Percentiles rank a stretch among this genome's conserved stretches.
phyloP scores from a whole-genome alignment of 2,329 filamentous ascomycete genomes.

The Fonsecaea multimorphosa region DNA sequence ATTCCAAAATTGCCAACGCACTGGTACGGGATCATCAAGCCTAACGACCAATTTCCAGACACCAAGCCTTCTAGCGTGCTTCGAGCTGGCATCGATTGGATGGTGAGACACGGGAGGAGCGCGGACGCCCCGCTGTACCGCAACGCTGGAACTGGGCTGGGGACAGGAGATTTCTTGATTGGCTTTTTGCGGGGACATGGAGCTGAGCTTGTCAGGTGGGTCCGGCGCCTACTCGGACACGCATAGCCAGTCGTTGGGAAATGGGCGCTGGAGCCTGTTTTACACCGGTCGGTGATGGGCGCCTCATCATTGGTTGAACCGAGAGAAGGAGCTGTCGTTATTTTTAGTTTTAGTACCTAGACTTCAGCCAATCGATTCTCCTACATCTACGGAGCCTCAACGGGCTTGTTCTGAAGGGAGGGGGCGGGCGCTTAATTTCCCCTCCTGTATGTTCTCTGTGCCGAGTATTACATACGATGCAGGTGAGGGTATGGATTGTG shows the following conservation, averaged over 20 bases:
- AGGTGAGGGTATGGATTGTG: no score
- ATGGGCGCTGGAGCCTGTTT: slow-evolving; percentile 2
- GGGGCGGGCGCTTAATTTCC: slow-evolving; percentile 13
- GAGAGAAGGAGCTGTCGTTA: not conserved
- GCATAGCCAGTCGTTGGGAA: slow-evolving; percentile 27
- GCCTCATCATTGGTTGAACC: slow-evolving; percentile 1
- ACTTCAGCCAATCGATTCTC: no score
- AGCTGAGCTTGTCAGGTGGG: slow-evolving; percentile 3
- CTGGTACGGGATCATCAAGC: not conserved
- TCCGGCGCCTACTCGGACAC: slow-evolving; percentile 34
- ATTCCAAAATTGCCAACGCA: slow-evolving; percentile 15
- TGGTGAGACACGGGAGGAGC: slow-evolving; percentile 16
- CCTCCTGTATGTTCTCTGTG: not conserved
- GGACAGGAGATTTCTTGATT: slow-evolving; percentile 20
- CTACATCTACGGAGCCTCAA: no score
- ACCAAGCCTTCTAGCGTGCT: slow-evolving; percentile 20
- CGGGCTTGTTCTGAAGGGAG: not conserved
- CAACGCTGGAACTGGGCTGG: slow-evolving; percentile 31
- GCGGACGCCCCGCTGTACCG: slow-evolving; percentile 30
- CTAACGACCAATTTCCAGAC: slow-evolving; percentile 6
- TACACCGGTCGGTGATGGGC: slow-evolving; percentile 13
- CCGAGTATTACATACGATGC: no score
- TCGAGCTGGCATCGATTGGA: slow-evolving; percentile 21
- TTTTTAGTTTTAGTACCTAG: not conserved
- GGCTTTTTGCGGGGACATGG: not conserved